phyloP scores from a whole-genome alignment of 495 filamentous ascomycete species.

The Penicillium dipodomyicola region DNA sequence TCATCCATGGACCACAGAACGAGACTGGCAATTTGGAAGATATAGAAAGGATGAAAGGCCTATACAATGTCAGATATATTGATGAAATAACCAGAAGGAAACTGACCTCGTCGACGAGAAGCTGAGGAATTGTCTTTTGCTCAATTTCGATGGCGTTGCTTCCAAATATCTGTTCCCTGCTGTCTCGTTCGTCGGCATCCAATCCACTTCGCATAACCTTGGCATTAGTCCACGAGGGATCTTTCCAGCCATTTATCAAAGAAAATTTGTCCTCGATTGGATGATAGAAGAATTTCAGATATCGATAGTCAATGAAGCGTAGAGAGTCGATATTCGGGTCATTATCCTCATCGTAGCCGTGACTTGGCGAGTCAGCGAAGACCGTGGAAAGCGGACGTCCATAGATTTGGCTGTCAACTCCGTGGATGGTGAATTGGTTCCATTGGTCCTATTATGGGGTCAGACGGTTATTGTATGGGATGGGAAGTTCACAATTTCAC shows the following conservation, averaged over 20 bases:
- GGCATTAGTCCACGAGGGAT: conserved; percentile 80
- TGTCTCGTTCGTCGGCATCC: conserved; percentile 83
- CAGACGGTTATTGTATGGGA: conserved; percentile 18
- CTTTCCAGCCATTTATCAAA: conserved; percentile 86
- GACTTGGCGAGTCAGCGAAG: conserved; percentile 63
- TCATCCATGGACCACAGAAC: conserved; percentile 91
- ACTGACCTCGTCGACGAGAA: conserved; percentile 85
- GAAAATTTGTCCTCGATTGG: conserved; percentile 84
- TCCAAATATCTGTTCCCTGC: conserved; percentile 82
- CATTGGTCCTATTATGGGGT: conserved; percentile 70
- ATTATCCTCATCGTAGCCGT: conserved; percentile 71
- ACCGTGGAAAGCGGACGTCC: conserved; percentile 82
- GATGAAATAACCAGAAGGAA: not conserved
- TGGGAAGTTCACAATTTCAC: conserved; percentile 33
- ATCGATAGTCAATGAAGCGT: conserved; percentile 82
- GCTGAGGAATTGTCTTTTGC: conserved; percentile 75
- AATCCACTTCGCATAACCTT: conserved; percentile 76
- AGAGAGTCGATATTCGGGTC: conserved; percentile 75
- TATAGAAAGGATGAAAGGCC: conserved; percentile 96
- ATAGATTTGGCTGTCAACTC: conserved; percentile 65
- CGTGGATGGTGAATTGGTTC: conserved; percentile 78
- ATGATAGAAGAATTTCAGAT: conserved; percentile 90
- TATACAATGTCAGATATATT: conserved; percentile 34
- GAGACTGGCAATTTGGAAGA: conserved; percentile 95
- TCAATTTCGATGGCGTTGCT: conserved; percentile 86